A percentile compares a stretch with the other conserved stretches of the same genome.
Evolutionary conservation across 139 green algal genomes (phyloP).

Genomic region (Chlorella sp.): DNA sequence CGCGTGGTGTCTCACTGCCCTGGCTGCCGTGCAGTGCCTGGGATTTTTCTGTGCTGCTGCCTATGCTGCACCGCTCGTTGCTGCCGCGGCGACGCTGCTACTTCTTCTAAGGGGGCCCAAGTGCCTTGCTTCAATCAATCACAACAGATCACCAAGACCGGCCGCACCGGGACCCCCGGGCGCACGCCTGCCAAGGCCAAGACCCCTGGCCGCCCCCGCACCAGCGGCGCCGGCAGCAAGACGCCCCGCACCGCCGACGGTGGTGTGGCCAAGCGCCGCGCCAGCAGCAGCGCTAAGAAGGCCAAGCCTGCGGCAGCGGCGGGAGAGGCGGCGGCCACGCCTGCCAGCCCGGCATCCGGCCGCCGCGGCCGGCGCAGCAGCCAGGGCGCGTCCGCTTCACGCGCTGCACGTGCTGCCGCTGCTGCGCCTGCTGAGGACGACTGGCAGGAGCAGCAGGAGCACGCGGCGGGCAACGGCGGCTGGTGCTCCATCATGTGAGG

Average conservation of each 20-base stretch:
- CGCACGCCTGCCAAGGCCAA: neutral
- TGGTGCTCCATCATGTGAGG: no score
- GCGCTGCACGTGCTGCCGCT: neutral
- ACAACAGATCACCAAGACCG: slow-evolving; percentile 10
- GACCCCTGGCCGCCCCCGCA: neutral
- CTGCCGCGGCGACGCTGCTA: no score
- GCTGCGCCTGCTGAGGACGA: neutral
- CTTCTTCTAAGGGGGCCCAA: no score
- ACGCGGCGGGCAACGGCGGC: neutral
- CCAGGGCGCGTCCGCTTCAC: neutral
- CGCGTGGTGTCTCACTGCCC: no score
- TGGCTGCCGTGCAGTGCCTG: no score
- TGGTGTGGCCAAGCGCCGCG: neutral
- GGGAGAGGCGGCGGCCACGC: neutral
- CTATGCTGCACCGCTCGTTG: no score
- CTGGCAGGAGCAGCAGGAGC: slow-evolving; percentile 8
- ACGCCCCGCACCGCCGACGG: neutral
- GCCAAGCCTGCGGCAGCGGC: neutral
- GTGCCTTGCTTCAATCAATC: no score
- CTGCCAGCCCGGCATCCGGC: neutral
- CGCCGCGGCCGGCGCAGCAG: no score
- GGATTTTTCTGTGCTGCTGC: no score
- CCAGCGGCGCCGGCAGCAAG: neutral
- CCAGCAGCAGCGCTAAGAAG: neutral
- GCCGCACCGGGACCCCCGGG: neutral